Evolutionary conservation across 345 rosid species (phyloP).

Genomic region (Euphorbia tirucalli): DNA sequence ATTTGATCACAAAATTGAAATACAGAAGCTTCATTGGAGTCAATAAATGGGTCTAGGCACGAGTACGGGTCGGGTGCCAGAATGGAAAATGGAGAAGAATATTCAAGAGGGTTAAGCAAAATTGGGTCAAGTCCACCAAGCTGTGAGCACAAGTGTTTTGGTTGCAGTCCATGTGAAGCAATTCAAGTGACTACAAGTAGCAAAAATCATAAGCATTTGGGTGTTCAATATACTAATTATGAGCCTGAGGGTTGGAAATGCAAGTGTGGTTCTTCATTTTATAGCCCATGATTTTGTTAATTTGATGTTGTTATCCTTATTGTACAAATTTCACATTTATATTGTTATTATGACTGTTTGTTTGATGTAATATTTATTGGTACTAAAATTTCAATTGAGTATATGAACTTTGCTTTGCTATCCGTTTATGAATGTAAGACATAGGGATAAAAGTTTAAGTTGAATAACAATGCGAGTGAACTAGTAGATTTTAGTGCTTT

Average conservation of each 20-base stretch:
- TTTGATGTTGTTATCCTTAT: too few species aligned
- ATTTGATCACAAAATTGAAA: too few species aligned
- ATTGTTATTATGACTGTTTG: background rate
- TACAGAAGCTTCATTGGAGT: too few species aligned
- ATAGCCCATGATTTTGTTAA: slow-evolving; percentile 39
- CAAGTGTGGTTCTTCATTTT: slow-evolving; percentile 64
- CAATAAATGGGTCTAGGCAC: too few species aligned
- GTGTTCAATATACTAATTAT: slow-evolving; percentile 60
- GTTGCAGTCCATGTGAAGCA: slow-evolving; percentile 79
- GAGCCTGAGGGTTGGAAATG: slow-evolving; percentile 91
- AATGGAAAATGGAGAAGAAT: too few species aligned
- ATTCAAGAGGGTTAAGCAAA: slow-evolving; percentile 27
- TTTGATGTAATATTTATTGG: background rate
- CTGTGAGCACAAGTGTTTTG: slow-evolving; percentile 69
- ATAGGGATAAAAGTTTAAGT: too few species aligned
- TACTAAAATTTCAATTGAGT: background rate
- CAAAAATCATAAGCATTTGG: slow-evolving; percentile 29
- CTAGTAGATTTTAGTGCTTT: too few species aligned
- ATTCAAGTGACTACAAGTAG: slow-evolving; percentile 60
- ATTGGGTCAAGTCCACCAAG: slow-evolving; percentile 83
- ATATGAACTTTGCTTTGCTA: too few species aligned
- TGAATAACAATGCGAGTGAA: too few species aligned
- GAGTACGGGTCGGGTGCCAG: too few species aligned
- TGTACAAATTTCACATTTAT: slow-evolving; percentile 6
- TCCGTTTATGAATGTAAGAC: too few species aligned